These are phyloP conservation scores for Angophora floribunda DNA, from an alignment of 345 rosid species.

Conservation along the genomic window DNA sequence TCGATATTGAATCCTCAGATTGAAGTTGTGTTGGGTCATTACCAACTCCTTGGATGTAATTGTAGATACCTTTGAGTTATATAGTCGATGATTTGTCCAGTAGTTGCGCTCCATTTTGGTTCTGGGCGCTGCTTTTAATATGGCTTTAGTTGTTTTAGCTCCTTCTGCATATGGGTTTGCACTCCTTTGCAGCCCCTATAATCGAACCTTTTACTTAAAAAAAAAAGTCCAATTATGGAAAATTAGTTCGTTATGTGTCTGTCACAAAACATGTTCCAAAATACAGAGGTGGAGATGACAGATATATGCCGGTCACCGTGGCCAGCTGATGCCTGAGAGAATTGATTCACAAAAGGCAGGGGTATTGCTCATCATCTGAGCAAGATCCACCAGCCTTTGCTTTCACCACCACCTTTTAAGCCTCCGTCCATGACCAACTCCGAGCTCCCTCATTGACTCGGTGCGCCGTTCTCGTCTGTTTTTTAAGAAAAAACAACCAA, in stretches of 20 bases:
- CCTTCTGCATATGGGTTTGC: not conserved
- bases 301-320: not conserved
- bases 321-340: not conserved
- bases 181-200: not conserved
- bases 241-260: not conserved
- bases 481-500: not conserved
- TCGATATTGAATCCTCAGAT: not conserved
- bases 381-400: not conserved
- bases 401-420: no score
- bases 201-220: not conserved
- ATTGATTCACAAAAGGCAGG: not conserved
- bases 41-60: not conserved
- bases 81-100: not conserved
- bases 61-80: not conserved
- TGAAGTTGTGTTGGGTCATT: not conserved
- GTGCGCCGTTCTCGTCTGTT: not conserved
- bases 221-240: not conserved
- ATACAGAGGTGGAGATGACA: not conserved
- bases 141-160: not conserved
- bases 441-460: not conserved
- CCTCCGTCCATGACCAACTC: no score
- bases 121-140: not conserved
- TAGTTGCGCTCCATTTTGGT: not conserved
- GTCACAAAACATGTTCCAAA: not conserved
- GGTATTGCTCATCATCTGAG: not conserved